Evolutionary conservation across 2,329 filamentous ascomycete species (phyloP).

Genomic region (Penicillium sp.): DNA sequence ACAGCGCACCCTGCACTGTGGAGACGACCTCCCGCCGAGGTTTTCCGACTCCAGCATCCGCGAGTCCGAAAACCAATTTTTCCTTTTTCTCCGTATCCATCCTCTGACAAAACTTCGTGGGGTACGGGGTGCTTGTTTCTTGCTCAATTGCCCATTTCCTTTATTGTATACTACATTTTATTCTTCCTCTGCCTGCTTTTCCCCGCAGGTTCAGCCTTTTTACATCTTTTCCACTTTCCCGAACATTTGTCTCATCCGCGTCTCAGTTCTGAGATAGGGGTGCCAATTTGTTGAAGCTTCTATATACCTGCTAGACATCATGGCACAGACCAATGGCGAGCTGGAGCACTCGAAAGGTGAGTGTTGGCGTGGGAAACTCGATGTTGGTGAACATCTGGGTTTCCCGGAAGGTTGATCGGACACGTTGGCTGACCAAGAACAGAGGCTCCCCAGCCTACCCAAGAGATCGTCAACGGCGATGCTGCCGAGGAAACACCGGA

Average conservation of each 20-base stretch:
- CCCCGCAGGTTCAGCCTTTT: conserved; percentile 22
- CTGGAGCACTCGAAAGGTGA: conserved; percentile 44
- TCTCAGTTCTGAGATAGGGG: conserved; percentile 23
- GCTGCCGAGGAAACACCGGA: conserved; percentile 35
- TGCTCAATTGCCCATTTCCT: conserved; percentile 33
- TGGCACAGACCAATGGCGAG: conserved; percentile 44
- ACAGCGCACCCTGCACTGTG: too few species aligned
- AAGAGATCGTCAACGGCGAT: conserved; percentile 38
- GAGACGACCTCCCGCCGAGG: conserved; percentile 34
- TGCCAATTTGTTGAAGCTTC: conserved; percentile 21
- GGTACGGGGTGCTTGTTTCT: conserved; percentile 36
- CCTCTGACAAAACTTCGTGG: conserved; percentile 30
- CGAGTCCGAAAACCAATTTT: conserved; percentile 36
- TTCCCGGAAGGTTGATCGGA: conserved; percentile 2
- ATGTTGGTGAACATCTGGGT: conserved; percentile 9
- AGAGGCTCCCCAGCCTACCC: conserved; percentile 34
- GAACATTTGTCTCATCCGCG: conserved; percentile 16
- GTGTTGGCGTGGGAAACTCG: conserved; percentile 4
- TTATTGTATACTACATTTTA: conserved; percentile 32
- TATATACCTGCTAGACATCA: conserved; percentile 25
- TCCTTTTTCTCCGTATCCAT: conserved; percentile 35
- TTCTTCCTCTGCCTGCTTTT: conserved; percentile 21
- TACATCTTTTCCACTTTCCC: conserved; percentile 14
- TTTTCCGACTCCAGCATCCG: conserved; percentile 44
- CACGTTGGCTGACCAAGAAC: conserved; percentile 13